phyloP scores from a whole-genome alignment of 2,329 filamentous ascomycete genomes.

The Rhynchosporium secalis region DNA sequence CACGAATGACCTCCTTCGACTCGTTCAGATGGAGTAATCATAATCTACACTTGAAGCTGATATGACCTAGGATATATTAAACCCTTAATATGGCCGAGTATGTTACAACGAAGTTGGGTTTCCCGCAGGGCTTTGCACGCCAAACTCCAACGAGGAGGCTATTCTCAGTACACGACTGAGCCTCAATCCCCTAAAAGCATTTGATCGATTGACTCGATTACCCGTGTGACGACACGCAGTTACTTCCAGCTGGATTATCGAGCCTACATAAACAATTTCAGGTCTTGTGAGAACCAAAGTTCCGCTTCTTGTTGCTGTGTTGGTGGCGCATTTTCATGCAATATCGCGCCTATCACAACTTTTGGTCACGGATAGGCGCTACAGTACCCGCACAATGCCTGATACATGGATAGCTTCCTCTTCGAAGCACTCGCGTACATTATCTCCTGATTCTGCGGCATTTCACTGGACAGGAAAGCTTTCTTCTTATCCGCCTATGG shows the following conservation, averaged over 20 bases:
- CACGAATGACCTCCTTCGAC: neutral
- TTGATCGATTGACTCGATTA: too few species aligned
- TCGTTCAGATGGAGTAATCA: conserved; percentile 9
- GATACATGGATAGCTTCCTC: neutral
- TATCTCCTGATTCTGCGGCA: neutral
- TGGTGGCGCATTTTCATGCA: neutral
- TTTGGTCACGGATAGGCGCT: neutral
- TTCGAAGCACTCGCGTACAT: neutral
- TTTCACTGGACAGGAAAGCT: conserved; percentile 9
- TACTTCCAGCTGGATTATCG: neutral
- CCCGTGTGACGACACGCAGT: too few species aligned
- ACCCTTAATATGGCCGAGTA: neutral
- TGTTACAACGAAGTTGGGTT: neutral
- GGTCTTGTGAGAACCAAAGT: neutral
- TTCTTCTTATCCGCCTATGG: neutral
- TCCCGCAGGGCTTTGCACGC: neutral
- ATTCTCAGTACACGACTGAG: neutral
- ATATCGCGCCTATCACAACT: conserved; percentile 8
- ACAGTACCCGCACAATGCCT: neutral
- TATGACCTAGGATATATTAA: neutral
- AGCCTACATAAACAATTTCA: neutral
- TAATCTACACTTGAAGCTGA: neutral
- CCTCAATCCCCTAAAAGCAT: neutral
- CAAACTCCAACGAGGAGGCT: neutral
- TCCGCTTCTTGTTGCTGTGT: neutral